phyloP scores from a whole-genome alignment of 2,329 filamentous ascomycete species.

The Chalaropsis thielavioides region DNA sequence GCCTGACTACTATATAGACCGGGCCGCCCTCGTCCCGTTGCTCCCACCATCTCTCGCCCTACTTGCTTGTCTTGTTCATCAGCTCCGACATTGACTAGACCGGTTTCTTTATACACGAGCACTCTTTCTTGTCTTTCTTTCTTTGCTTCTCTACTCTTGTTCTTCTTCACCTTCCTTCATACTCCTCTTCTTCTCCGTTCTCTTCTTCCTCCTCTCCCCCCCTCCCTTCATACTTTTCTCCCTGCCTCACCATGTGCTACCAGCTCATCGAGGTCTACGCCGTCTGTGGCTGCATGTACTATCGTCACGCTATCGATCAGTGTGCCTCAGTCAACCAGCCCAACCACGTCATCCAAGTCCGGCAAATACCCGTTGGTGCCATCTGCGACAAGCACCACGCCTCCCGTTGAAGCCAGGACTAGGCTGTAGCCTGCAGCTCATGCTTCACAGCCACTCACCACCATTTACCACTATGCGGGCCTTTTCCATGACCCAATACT shows the following conservation, averaged over 20 bases:
- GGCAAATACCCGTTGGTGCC: conserved; percentile 71
- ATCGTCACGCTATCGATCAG: conserved; percentile 72
- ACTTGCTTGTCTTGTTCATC: neutral
- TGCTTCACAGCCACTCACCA: neutral
- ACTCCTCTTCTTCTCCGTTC: neutral
- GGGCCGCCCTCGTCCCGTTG: neutral
- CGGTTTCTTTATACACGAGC: neutral
- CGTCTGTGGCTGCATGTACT: conserved; percentile 76
- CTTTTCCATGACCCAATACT: neutral
- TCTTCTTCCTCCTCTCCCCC: neutral
- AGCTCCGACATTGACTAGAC: neutral
- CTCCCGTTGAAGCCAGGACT: neutral
- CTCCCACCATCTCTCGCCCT: neutral
- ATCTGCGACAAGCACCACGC: conserved; percentile 38
- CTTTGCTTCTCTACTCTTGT: neutral
- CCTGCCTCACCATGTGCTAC: conserved; percentile 55
- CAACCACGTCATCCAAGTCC: conserved; percentile 57
- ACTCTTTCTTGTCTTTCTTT: neutral
- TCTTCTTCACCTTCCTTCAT: conserved; percentile 14
- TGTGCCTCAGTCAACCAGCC: conserved; percentile 61
- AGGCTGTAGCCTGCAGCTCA: neutral
- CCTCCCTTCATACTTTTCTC: neutral
- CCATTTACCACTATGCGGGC: no score
- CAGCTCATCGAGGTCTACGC: conserved; percentile 76
- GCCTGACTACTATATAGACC: neutral